phyloP scores from a whole-genome alignment of 257 asterid genomes.

The Coffea eugenioides region DNA sequence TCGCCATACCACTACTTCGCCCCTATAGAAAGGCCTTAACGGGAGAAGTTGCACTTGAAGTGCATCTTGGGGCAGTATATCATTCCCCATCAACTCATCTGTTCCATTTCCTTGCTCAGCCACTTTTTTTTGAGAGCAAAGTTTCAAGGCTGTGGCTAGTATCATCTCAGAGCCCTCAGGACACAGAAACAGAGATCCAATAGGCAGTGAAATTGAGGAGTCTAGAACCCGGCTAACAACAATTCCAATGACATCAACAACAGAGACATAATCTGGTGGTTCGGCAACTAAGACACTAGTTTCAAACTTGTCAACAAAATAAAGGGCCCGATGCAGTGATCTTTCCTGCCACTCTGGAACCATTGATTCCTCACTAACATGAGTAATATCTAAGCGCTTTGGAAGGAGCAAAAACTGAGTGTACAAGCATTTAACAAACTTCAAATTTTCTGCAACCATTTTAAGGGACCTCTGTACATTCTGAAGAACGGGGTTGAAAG shows the following conservation, averaged over 20 bases:
- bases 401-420: constrained; percentile 77
- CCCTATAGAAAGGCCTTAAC: constrained; percentile 85
- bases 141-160: constrained; percentile 62
- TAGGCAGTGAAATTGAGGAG: constrained; percentile 68
- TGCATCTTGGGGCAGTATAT: constrained; percentile 89
- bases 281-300: constrained; percentile 63
- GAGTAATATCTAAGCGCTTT: constrained; percentile 63
- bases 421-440: constrained; percentile 63
- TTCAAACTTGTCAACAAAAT: constrained; percentile 61
- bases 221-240: constrained; percentile 72
- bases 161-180: constrained; percentile 67
- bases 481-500: constrained; percentile 48
- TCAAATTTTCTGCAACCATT: constrained; percentile 60
- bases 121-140: constrained; percentile 51
- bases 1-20: constrained; percentile 96
- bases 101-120: constrained; percentile 43
- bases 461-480: constrained; percentile 47
- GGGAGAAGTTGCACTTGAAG: constrained; percentile 84
- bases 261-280: constrained; percentile 70
- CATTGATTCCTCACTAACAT: constrained; percentile 42
- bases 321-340: constrained; percentile 59
- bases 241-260: constrained; percentile 66
- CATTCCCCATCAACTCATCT: constrained; percentile 61
- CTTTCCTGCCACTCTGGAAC: constrained; percentile 79
- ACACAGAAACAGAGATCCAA: constrained; percentile 73